Evolutionary conservation across 495 filamentous ascomycete species (phyloP).

Genomic region (Niebla homalea): DNA sequence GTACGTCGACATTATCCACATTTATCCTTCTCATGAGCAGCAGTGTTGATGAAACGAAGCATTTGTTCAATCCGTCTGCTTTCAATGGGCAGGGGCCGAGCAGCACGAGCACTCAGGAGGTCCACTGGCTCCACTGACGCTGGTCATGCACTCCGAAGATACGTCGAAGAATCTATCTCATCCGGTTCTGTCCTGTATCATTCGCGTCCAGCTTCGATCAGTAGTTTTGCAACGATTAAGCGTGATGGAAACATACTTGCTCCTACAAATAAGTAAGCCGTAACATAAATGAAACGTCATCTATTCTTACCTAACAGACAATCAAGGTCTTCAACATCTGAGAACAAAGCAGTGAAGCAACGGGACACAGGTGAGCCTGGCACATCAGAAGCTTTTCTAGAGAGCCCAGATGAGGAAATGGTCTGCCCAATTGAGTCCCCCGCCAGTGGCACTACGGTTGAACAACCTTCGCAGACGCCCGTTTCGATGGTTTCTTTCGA

Average conservation of each 20-base stretch:
- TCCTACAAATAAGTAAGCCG: neutral
- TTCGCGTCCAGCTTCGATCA: neutral
- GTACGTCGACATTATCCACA: slow-evolving; percentile 1
- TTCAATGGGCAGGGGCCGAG: neutral
- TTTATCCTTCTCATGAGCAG: neutral
- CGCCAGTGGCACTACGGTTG: no score
- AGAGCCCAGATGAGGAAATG: no score
- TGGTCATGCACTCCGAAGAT: neutral
- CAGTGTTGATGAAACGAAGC: neutral
- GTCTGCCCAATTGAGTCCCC: no score
- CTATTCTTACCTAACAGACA: neutral
- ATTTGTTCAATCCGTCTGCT: neutral
- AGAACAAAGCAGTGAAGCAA: neutral
- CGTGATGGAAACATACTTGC: no score
- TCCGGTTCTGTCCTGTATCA: neutral
- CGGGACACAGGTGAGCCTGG: no score
- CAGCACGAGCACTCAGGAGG: slow-evolving; percentile 2
- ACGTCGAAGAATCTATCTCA: neutral
- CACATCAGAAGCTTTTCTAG: no score
- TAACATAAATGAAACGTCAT: neutral
- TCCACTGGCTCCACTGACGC: slow-evolving; percentile 1
- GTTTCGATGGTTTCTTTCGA: no score
- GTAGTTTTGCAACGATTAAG: neutral
- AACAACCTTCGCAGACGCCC: no score
- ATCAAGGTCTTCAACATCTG: slow-evolving; percentile 1